Evolutionary conservation across 2,329 filamentous ascomycete genomes (phyloP), one percentile per base, ranked within the genome.

Genomic region (Colletotrichum filicis): DNA sequence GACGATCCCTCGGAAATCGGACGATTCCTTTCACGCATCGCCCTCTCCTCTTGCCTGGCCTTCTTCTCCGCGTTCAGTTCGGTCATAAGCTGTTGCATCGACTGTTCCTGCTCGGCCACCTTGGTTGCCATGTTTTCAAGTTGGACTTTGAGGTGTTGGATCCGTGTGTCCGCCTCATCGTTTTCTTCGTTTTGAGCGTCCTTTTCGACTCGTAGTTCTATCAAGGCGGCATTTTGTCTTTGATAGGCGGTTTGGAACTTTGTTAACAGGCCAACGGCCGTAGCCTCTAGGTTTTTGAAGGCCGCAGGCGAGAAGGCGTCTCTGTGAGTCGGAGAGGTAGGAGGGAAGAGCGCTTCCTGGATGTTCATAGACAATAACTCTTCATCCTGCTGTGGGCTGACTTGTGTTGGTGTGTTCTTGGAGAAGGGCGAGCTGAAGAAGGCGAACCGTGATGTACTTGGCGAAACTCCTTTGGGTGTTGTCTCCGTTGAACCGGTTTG

Each of bases 191-290:
- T 77, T 75, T 88, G 83, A 0, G 85, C 87, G 57, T 87, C 86
- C n/a, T 85, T 85, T 77, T 92, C 90, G 9, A 85, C 85, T 35
- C 83, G 83, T 11, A 90, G 75, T 55, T 91, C 89, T 12, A 82
- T 82, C 1, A 90, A 79, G n/a, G 86, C 83, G 0, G 83, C 74
- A 5, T 87, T 86, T 28, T 87, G 88, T 66, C 86, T 80, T 60
- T 88, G 87, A 79, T 92, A 92, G 35, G 90, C 90, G 12, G 80
- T 81, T 76, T 92, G 91, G 75, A 92, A 87, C 77, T 84, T 87
- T 26, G 82, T 83, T 28, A 92, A 79, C 5, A 92, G 80, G 4
- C 88, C 87, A 5, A 84, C 82, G 3, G 91, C 91, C 69, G 89
- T 90, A 74, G 83, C 80, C 71, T 90, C 88, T n/a, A 92, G 83